Evolutionary conservation across 495 filamentous ascomycete genomes (phyloP), one percentile per base, ranked within the genome.

Genomic region (Entonaema liquescens): DNA sequence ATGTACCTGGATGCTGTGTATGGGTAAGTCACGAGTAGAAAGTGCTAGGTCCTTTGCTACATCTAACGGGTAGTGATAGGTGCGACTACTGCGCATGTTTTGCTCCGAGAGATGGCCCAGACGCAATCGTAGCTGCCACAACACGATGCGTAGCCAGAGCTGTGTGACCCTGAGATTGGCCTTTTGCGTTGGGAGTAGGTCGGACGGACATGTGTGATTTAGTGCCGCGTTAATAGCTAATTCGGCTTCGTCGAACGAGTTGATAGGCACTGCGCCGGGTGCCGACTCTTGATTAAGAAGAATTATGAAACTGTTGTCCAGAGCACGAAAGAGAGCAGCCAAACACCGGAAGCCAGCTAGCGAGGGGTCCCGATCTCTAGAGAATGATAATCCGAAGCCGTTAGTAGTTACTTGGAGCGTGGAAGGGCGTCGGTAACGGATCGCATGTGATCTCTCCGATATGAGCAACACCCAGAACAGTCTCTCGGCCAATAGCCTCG

Each of bases 131-230:
- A 92, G 75, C 67, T 92, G 88, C 91, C 91, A 93, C 15, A 93
- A 84, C 69, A 91, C 88, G 15, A 89, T 89, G 33, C 89, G 83
- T 15, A 93, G 83, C 91, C 91, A 93, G 74, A 90, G 87, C 74
- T 92, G 90, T 15, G 89, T 91, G n/a, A 89, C 83, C 19, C 87
- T 81, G 2, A 93, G 81, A 71, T 93, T 91, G 17, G 90, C 89
- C 12, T 87, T 85, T 78, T 94, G 91, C 15, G 84, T 89, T 61
- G 92, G 88, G 4, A 89, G 87, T 60, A 84, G 80, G n/a, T 87
- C 81, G 13, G 89, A 80, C 4, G 70, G 60, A 25, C 56, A 59
- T 40, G 86, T 84, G 5, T 80, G 66, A 0, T 88, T 87, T 2
- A 92, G 74, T 5, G 88, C 87, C 56, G 85, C 82, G 15, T 79